Percentiles rank a stretch among this genome's conserved stretches.
phyloP scores from a whole-genome alignment of 164 flowering plant genomes.

The Macadamia integrifolia region DNA sequence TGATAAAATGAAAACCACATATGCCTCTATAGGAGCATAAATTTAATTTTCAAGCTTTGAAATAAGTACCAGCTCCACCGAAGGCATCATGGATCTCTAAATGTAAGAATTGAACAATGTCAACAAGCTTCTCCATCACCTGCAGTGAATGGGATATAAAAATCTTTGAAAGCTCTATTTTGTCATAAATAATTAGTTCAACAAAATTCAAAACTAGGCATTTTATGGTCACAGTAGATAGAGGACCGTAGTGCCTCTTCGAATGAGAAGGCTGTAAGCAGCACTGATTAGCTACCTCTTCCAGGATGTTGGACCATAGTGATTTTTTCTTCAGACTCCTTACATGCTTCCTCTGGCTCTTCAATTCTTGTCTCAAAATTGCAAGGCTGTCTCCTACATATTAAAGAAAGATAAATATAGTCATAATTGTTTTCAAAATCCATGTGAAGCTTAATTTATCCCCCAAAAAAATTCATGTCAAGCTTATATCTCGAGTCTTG shows the following conservation, averaged over 20 bases:
- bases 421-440: no score
- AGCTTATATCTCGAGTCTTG: no score
- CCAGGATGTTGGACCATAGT: constrained; percentile 92
- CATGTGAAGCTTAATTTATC: not conserved
- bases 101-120: constrained; percentile 74
- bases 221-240: no score
- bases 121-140: constrained; percentile 98
- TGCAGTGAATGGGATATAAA: constrained; percentile 19
- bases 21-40: no score
- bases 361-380: constrained; percentile 71
- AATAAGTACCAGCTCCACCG: constrained; percentile 53
- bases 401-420: constrained; percentile 3
- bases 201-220: not conserved
- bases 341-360: constrained; percentile 90
- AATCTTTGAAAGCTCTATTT: not conserved
- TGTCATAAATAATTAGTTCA: not conserved
- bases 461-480: no score
- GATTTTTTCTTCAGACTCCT: constrained; percentile 84
- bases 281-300: constrained; percentile 59
- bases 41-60: no score
- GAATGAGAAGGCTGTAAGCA: not conserved
- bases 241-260: not conserved
- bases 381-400: constrained; percentile 77
- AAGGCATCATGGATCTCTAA: constrained; percentile 78
- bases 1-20: no score